Percentiles rank a stretch among this genome's conserved stretches.
phyloP scores from a whole-genome alignment of 345 rosid genomes.

The Eucalyptus cloeziana region DNA sequence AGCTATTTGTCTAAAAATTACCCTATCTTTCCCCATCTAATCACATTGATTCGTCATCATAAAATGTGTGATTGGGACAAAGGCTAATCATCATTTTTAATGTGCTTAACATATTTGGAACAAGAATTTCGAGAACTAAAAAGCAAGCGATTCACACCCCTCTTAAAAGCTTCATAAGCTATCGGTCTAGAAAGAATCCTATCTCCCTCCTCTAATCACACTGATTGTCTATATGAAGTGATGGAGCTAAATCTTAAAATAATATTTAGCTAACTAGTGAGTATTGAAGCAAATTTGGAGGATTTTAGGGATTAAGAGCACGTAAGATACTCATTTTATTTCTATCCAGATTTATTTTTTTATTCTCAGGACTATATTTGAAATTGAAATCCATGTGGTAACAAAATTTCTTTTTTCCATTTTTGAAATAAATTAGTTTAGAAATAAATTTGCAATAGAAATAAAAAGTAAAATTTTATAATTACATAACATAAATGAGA shows the following conservation, averaged over 20 bases:
- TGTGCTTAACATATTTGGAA: background rate
- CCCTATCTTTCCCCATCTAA: background rate
- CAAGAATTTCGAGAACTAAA: background rate
- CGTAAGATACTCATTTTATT: too few relatives aligned
- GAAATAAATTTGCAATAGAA: too few relatives aligned
- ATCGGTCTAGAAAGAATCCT: background rate
- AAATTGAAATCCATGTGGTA: rapidly evolving
- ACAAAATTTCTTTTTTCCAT: too few relatives aligned
- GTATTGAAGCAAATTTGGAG: background rate
- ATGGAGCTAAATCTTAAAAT: background rate
- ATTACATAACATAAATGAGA: too few relatives aligned
- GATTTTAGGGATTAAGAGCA: background rate
- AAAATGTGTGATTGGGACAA: background rate
- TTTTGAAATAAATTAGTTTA: too few relatives aligned
- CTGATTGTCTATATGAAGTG: background rate
- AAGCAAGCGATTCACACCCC: background rate
- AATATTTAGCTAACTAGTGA: background rate
- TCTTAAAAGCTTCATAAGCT: background rate
- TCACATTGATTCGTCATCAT: background rate
- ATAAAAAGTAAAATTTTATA: too few relatives aligned
- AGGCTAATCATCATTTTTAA: background rate
- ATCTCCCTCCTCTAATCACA: background rate
- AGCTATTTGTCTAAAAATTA: background rate
- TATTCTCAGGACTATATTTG: too few relatives aligned
- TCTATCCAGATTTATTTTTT: too few relatives aligned